phyloP scores from a whole-genome alignment of 2,329 filamentous ascomycete genomes.

The Sclerotinia glacialis region DNA sequence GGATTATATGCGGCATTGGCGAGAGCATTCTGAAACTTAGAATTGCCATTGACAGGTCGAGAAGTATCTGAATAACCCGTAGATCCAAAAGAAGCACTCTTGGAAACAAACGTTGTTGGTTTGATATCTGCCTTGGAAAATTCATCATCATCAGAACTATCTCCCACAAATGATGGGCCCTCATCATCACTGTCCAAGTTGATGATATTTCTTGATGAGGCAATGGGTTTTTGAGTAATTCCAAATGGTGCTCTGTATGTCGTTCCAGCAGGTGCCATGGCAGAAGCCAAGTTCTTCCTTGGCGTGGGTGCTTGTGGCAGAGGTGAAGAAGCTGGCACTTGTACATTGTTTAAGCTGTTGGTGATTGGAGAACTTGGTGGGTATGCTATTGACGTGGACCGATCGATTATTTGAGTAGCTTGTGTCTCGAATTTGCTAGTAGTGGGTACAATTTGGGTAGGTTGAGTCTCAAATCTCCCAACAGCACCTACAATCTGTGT shows the following conservation, averaged over 20 bases:
- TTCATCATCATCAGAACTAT: constrained; percentile 61
- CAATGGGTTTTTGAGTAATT: constrained; percentile 43
- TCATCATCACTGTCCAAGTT: constrained; percentile 55
- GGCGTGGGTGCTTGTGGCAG: constrained; percentile 30
- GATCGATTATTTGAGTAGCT: constrained; percentile 41
- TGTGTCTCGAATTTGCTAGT: constrained; percentile 41
- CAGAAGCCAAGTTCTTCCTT: constrained; percentile 48
- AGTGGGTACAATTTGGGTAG: constrained; percentile 25
- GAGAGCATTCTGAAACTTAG: constrained; percentile 38
- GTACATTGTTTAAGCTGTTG: constrained; percentile 50
- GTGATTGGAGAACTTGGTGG: constrained; percentile 30
- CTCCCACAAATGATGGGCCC: constrained; percentile 57
- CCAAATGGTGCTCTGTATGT: constrained; percentile 55
- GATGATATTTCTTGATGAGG: constrained; percentile 42
- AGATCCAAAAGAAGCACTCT: constrained; percentile 43
- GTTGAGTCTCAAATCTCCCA: constrained; percentile 42
- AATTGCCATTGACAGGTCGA: constrained; percentile 44
- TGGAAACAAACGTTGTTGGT: constrained; percentile 52
- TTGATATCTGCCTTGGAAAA: constrained; percentile 55
- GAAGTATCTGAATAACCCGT: constrained; percentile 32
- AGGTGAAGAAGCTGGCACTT: constrained; percentile 89
- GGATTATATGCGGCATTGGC: constrained; percentile 31
- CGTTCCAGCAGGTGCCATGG: constrained; percentile 76
- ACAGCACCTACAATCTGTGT: constrained; percentile 11
- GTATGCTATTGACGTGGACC: constrained; percentile 33